A percentile compares a stretch with the other conserved stretches of the same genome.
These are phyloP conservation scores for Immersiella caudata DNA, from an alignment of 495 filamentous ascomycete genomes.

Conservation along the genomic window DNA sequence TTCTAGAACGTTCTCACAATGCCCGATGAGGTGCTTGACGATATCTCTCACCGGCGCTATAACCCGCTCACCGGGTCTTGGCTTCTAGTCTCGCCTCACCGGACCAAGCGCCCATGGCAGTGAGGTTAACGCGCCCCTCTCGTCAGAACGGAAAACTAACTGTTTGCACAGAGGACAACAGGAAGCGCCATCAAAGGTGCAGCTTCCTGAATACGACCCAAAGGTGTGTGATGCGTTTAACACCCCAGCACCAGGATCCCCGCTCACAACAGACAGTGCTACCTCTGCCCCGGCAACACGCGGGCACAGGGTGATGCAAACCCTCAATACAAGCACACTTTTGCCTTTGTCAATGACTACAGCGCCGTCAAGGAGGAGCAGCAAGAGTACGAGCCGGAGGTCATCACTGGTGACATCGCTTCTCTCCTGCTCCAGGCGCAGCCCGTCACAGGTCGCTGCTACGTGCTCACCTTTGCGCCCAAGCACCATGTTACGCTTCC, in stretches of 20 bases:
- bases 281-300: constrained; percentile 93
- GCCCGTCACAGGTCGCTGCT: constrained; percentile 93
- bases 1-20: constrained; percentile 33
- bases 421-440: constrained; percentile 81
- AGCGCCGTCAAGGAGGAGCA: constrained; percentile 96
- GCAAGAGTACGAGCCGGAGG: constrained; percentile 49
- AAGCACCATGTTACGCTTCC: constrained; percentile 90
- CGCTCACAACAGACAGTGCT: constrained; percentile 60
- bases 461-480: constrained; percentile 91
- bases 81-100: constrained; percentile 92
- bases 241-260: not conserved
- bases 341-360: constrained; percentile 97
- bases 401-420: constrained; percentile 58
- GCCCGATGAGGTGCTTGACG: constrained; percentile 76
- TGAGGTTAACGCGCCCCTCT: constrained; percentile 50
- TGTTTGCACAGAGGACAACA: constrained; percentile 72
- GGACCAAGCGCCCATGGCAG: constrained; percentile 98
- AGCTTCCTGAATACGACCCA: constrained; percentile 78
- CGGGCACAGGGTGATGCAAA: constrained; percentile 90
- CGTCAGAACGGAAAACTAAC: not conserved
- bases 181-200: constrained; percentile 76
- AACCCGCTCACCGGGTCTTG: constrained; percentile 89
- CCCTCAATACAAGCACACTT: constrained; percentile 82
- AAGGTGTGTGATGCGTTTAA: constrained; percentile 47
- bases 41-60: constrained; percentile 94